Base-by-base conservation (phyloP, 805 yeast genomes). In the Wickerhamomyces hampshirensis region DNA sequence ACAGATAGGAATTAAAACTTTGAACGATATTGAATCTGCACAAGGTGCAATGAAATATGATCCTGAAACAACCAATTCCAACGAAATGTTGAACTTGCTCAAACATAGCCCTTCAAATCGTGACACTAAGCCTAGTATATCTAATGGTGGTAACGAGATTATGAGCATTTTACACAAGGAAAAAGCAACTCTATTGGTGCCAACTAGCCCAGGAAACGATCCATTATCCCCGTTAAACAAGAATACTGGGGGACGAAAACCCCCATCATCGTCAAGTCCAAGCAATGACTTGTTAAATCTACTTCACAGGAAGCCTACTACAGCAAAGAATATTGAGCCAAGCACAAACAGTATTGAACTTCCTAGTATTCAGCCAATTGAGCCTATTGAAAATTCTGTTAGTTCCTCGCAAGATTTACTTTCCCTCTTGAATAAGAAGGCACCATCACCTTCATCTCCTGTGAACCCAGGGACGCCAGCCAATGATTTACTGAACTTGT, bases 111-210 rank as follows among this genome's bases (percentile, higher is more conserved):
- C 23, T n/a, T 24, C 30, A 28, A 28, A 43, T 34, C 53, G 27
- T 39, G 51, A 40, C 51, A 51, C 44, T 42, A 43, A 30, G 35
- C 30, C 35, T 23, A 16, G 28, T n/a, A 39, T 38, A 4, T 33
- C 26, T 21, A 35, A 30, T 33, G 37, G 40, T 4, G 43, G 39
- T 16, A 32, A 31, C 15, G 40, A 44, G 5, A 30, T 43, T 2
- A 18, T 47, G 23, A 37, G 33, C 6, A 29, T 47, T 24, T 19
- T 47, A 6, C 45, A 44, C 27, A 35, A 31, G 6, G 23, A 29
- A 10, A 17, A 40, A 16, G 33, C 34, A 19, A 7, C 39, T 5
- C 28, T 33, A n/a, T n/a, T n/a, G n/a, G n/a, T n/a, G n/a, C n/a
- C n/a, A n/a, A n/a, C n/a, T n/a, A n/a, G n/a, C 23, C 11, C 30